These are phyloP conservation scores for Aspergillus sp. DNA, from an alignment of 2,329 filamentous ascomycete genomes.

Conservation along the genomic window DNA sequence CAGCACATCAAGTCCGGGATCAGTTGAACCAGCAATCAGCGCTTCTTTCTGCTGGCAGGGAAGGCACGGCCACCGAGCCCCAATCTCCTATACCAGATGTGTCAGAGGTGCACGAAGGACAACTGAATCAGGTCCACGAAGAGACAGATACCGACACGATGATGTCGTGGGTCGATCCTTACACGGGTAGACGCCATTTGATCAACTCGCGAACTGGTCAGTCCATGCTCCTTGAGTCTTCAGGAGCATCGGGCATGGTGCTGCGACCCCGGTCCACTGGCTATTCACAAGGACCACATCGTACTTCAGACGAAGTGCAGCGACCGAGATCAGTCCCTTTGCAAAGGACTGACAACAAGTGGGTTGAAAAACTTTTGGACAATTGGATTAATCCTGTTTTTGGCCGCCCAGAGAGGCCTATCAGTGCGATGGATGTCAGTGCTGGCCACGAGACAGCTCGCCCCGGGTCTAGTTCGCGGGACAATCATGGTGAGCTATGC, in stretches of 20 bases:
- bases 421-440: conserved; percentile 41
- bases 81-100: not conserved
- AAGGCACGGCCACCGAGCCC: not conserved
- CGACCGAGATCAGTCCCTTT: conserved; percentile 23
- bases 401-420: conserved; percentile 48
- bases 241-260: conserved; percentile 10
- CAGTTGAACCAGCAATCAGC: not conserved
- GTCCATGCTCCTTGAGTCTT: conserved; percentile 23
- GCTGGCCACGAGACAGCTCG: conserved; percentile 20
- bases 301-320: conserved; percentile 7
- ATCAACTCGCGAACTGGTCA: conserved; percentile 41
- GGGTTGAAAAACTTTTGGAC: conserved; percentile 63
- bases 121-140: not conserved
- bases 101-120: not conserved
- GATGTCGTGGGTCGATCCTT: conserved; percentile 62
- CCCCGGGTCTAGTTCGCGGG: conserved; percentile 16
- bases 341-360: conserved; percentile 38
- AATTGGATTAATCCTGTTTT: conserved; percentile 80
- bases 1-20: no score
- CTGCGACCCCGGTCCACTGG: conserved; percentile 22
- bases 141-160: conserved; percentile 19
- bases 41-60: not conserved
- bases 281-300: conserved; percentile 11
- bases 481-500: conserved; percentile 27
- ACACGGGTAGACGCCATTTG: conserved; percentile 46